Percentiles rank a stretch among this genome's conserved stretches.
Evolutionary conservation across 345 rosid genomes (phyloP).

Genomic region (Populus deltoides): DNA sequence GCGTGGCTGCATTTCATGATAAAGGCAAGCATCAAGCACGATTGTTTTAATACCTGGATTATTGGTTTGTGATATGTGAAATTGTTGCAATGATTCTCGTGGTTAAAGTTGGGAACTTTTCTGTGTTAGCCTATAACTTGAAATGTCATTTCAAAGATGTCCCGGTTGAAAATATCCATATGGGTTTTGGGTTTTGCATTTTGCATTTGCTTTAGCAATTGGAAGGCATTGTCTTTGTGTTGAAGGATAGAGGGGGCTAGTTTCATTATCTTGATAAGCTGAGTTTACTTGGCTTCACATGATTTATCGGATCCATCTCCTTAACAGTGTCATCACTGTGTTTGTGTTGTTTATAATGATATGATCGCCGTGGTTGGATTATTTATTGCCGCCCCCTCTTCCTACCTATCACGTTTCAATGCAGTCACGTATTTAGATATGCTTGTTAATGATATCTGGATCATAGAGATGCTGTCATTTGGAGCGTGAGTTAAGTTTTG

Average conservation of each 20-base stretch:
- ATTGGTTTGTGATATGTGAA: background rate
- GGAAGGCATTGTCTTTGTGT: background rate
- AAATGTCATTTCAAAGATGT: background rate
- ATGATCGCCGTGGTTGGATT: background rate
- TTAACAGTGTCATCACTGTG: background rate
- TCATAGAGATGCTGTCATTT: background rate
- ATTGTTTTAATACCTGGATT: background rate
- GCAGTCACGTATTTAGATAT: background rate
- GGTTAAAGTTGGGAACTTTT: background rate
- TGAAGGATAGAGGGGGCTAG: background rate
- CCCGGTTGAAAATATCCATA: background rate
- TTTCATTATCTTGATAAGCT: background rate
- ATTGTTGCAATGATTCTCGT: background rate
- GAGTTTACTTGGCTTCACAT: constrained; percentile 2
- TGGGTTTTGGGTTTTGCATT: background rate
- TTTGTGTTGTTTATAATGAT: background rate
- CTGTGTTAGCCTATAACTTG: background rate
- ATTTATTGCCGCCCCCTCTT: background rate
- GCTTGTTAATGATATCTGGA: background rate
- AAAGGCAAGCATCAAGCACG: background rate
- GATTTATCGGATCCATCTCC: background rate
- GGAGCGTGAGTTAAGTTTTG: background rate
- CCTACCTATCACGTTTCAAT: background rate
- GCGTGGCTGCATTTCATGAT: background rate
- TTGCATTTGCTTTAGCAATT: background rate